Percentiles rank a stretch among this genome's conserved stretches.
Conservation (phyloP, 805 yeast genomes). For the Danielozyma ontarioensis region DNA sequence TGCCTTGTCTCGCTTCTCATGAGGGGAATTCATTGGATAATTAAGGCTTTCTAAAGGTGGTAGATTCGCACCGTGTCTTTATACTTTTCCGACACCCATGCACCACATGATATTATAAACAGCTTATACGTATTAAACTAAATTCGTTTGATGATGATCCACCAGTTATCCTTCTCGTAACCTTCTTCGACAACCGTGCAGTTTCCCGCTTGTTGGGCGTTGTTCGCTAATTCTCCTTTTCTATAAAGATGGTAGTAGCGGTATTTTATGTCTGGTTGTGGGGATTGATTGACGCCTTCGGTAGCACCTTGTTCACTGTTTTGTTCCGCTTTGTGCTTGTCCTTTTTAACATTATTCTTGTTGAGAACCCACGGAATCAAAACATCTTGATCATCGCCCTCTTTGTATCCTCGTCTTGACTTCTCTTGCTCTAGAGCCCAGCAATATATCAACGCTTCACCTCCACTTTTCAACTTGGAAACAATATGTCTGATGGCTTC, state of each 20-base stretch:
- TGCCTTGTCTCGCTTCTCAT: conserved; percentile 34
- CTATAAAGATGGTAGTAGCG: conserved; percentile 86
- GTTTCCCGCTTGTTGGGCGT: conserved; percentile 71
- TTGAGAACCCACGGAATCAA: conserved; percentile 93
- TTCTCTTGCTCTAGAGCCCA: conserved; percentile 95
- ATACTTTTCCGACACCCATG: too few relatives aligned
- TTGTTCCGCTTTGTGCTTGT: conserved; percentile 2
- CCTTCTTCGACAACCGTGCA: conserved; percentile 59
- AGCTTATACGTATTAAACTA: too few relatives aligned
- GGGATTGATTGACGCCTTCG: conserved; percentile 3
- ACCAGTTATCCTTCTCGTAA: conserved; percentile 95
- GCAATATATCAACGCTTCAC: conserved; percentile 77
- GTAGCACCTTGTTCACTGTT: conserved; percentile 8
- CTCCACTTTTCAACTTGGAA: conserved; percentile 51
- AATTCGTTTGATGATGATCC: conserved; percentile 39
- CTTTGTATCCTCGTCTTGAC: conserved; percentile 86
- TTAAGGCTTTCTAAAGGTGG: background rate
- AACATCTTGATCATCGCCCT: conserved; percentile 89
- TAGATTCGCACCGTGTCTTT: background rate
- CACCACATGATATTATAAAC: too few relatives aligned
- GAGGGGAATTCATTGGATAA: conserved; percentile 29
- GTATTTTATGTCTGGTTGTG: conserved; percentile 52
- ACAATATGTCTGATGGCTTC: conserved; percentile 71
- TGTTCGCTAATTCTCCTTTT: conserved; percentile 75
- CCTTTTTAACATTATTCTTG: conserved; percentile 11